Conservation (phyloP, 345 rosid species). For the Salix udensis region DNA sequence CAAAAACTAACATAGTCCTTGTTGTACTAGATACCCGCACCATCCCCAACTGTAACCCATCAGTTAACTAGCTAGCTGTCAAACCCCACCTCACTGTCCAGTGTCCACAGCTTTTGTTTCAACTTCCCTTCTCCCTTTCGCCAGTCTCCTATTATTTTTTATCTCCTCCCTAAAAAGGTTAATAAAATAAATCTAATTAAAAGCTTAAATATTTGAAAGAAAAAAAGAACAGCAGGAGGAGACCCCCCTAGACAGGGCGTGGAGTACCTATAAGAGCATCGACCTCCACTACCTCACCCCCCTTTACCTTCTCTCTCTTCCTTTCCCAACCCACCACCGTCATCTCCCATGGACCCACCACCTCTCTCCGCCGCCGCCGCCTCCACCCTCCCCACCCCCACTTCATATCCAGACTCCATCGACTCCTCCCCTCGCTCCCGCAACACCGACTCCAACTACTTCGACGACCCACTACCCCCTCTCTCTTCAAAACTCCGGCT, state of each 20-base stretch:
- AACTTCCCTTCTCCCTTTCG: background rate
- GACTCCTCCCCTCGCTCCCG: conserved; percentile 89
- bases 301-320: background rate
- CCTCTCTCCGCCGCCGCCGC: conserved; percentile 22
- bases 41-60: background rate
- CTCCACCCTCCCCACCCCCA: conserved; percentile 14
- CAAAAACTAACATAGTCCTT: background rate
- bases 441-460: conserved; percentile 47
- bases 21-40: background rate
- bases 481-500: conserved; percentile 67
- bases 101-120: background rate
- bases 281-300: background rate
- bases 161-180: background rate
- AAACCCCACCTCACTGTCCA: too few species aligned
- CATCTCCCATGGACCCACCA: conserved; percentile 7
- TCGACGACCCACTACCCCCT: conserved; percentile 52
- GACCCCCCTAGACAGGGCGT: background rate
- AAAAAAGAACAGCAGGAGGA: conserved; percentile 6
- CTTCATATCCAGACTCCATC: conserved; percentile 46
- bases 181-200: background rate
- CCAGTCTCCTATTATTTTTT: background rate
- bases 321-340: conserved; percentile 23
- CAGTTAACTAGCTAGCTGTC: background rate
- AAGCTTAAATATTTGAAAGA: background rate
- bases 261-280: conserved; percentile 25